Evolutionary conservation across 2,329 filamentous ascomycete species (phyloP), one percentile per base, ranked within the genome.

Genomic region (Neonectria hederae): DNA sequence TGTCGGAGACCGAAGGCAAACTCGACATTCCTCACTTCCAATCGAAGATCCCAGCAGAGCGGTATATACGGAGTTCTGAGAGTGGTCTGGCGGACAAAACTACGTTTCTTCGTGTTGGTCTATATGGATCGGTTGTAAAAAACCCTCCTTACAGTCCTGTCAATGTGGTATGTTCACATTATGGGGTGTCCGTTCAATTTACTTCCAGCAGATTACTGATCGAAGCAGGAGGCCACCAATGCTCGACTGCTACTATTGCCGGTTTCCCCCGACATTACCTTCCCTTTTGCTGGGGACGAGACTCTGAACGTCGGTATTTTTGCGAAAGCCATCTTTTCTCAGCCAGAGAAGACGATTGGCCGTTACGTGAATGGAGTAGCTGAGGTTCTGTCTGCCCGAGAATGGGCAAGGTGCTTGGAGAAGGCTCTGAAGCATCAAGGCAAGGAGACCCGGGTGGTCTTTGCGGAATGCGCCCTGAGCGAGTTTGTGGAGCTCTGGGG

Each of bases 401-500:
- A 59, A 14, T 59, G 56, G 35, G 56, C 56, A 3, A 42, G 9
- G 19, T 35, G 11, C 14, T n/a, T 59, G 19, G n/a, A 28, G 21
- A 45, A 45, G 19, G 46, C 48, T 43, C 21, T 59, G 46, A 24
- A 14, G 17, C 35, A 22, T 2, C 19, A 30, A 17, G 35, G 40
- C 19, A 45, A 46, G 24, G n/a, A 45, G 5, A 11, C 13, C 7
- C 11, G 30, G n/a, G 54, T n/a, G 2, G 26, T 56, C 4, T 56
- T 46, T 13, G 17, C 35, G 1, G 7, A 35, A 14, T 32, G 13
- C 26, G 38, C 38, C 14, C 40, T 56, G 1, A 5, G 2, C 9
- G 54, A 56, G 10, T 56, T 45, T 46, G 54, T 32, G 22, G n/a
- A 42, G 6, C 4, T 56, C 6, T 56, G 40, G 56, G 56, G 56